Conservation (phyloP, 2,329 filamentous ascomycete genomes). For the Botrytis tulipae region DNA sequence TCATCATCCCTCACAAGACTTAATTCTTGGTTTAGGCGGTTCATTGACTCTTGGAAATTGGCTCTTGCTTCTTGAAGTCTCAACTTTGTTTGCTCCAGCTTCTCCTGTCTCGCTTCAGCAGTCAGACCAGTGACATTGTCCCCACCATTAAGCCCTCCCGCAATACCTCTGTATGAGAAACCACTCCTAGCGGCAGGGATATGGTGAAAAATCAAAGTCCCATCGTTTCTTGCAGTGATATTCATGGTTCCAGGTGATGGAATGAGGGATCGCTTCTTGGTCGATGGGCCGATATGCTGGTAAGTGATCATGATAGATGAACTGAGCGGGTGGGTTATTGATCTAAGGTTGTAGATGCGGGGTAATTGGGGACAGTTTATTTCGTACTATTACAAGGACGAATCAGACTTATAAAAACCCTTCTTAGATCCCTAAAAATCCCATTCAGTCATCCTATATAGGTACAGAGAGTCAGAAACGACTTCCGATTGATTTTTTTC, state of each 20-base stretch:
- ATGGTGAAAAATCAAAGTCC: background rate
- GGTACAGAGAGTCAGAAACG: no score
- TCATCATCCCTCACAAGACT: background rate
- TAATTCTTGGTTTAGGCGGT: background rate
- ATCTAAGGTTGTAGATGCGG: no score
- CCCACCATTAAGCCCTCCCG: background rate
- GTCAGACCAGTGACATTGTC: background rate
- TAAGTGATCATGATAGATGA: background rate
- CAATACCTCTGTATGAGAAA: background rate
- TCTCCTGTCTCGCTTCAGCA: background rate
- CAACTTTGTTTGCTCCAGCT: background rate
- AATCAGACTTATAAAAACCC: no score
- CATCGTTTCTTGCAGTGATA: background rate
- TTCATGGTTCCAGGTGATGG: background rate
- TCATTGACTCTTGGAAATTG: background rate
- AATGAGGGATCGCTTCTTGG: no score
- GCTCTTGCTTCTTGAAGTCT: constrained; percentile 1
- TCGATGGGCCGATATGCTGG: background rate
- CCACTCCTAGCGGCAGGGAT: background rate
- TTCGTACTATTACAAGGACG: no score
- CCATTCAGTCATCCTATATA: no score
- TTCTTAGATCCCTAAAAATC: no score
- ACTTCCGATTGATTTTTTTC: no score
- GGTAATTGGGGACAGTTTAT: no score
- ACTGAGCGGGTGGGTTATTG: constrained; percentile 6